Evolutionary conservation across 305 asterid genomes (phyloP).

Genomic region (Ajuga reptans): DNA sequence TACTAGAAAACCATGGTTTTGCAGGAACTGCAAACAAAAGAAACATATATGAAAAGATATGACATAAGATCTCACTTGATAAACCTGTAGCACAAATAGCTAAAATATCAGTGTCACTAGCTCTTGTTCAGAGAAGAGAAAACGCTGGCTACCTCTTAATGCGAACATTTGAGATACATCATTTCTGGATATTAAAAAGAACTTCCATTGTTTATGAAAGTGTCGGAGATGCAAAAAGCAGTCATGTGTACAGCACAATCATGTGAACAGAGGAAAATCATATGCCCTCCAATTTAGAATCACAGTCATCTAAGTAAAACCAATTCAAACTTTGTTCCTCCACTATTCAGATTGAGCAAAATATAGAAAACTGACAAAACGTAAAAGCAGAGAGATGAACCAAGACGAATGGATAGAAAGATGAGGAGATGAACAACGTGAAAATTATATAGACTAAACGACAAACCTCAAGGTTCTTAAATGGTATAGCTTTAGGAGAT

Average conservation of each 20-base stretch:
- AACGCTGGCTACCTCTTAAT: background rate
- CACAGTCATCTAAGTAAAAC: background rate
- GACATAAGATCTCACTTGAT: constrained; percentile 15
- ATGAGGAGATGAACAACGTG: constrained; percentile 6
- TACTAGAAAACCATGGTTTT: constrained; percentile 88
- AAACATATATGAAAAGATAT: constrained; percentile 12
- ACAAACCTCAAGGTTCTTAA: constrained; percentile 84
- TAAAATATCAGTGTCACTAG: background rate
- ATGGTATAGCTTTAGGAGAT: constrained; percentile 70
- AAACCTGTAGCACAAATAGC: background rate
- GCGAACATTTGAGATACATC: background rate
- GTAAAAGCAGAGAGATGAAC: background rate
- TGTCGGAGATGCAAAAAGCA: background rate
- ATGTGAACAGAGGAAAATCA: background rate
- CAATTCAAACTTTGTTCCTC: background rate
- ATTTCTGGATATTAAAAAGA: background rate
- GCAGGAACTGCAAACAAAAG: constrained; percentile 63
- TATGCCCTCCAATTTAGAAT: background rate
- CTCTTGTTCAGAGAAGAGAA: constrained; percentile 12
- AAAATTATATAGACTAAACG: constrained; percentile 8
- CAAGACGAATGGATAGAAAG: constrained; percentile 2
- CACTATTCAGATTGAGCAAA: background rate
- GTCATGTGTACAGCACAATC: background rate
- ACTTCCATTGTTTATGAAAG: background rate
- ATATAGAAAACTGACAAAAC: background rate